Evolutionary conservation across 2,329 filamentous ascomycete genomes (phyloP).

Genomic region (Colletotrichum tropicicola): DNA sequence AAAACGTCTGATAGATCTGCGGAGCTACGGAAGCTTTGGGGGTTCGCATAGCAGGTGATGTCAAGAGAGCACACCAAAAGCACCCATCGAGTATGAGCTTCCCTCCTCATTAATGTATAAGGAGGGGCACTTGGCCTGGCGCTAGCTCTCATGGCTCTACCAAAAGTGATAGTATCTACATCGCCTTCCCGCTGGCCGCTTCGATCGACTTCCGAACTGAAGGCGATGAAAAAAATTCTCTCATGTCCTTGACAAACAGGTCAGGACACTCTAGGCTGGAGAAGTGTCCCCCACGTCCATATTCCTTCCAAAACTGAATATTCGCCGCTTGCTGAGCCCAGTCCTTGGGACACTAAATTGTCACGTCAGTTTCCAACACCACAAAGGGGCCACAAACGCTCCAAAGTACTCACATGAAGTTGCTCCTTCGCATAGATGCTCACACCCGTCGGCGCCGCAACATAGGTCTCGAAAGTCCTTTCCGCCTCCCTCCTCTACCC

Average conservation of each 20-base stretch:
- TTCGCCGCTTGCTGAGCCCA: conserved; percentile 15
- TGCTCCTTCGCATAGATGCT: neutral
- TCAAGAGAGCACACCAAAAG: too few relatives aligned
- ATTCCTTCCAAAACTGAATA: conserved; percentile 20
- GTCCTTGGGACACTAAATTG: conserved; percentile 7
- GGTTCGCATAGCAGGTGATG: too few relatives aligned
- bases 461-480: neutral
- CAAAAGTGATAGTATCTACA: too few relatives aligned
- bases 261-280: conserved; percentile 15
- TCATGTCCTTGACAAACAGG: conserved; percentile 4
- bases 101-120: too few relatives aligned
- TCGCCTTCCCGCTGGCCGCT: too few relatives aligned
- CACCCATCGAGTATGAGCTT: too few relatives aligned
- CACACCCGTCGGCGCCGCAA: neutral
- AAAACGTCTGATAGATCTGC: too few relatives aligned
- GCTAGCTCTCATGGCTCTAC: too few relatives aligned
- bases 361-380: neutral
- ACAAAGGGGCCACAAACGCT: too few relatives aligned
- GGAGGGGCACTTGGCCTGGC: too few relatives aligned
- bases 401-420: neutral
- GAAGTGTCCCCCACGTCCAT: conserved; percentile 23
- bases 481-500: conserved; percentile 1
- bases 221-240: neutral
- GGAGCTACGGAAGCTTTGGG: too few relatives aligned
- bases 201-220: too few relatives aligned